Evolutionary conservation across 2,329 filamentous ascomycete genomes (phyloP).

Genomic region (Diplodia sapinea): DNA sequence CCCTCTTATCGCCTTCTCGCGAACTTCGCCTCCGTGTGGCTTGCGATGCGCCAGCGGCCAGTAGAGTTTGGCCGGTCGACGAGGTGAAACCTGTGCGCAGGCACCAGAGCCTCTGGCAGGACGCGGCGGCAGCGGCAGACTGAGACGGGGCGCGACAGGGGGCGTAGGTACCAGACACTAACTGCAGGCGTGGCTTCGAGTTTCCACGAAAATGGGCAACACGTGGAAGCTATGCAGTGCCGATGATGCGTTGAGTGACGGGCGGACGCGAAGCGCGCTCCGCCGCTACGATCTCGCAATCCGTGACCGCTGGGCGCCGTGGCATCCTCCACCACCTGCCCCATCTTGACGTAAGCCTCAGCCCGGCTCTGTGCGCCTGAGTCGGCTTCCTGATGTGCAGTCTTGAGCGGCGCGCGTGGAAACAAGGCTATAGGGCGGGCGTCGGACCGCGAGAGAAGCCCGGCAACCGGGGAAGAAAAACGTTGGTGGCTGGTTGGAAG

Average conservation of each 20-base stretch:
- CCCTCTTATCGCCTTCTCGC: not conserved
- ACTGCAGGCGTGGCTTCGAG: too few species aligned
- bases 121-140: not conserved
- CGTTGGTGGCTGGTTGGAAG: not conserved
- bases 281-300: not conserved
- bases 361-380: not conserved
- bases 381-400: not conserved
- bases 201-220: not conserved
- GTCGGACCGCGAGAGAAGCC: not conserved
- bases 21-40: not conserved
- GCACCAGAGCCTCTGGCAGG: not conserved
- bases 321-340: not conserved
- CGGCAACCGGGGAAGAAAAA: not conserved
- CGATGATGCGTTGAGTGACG: not conserved
- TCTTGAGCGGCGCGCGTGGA: not conserved
- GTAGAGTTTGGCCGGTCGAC: not conserved
- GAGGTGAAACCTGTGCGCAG: not conserved
- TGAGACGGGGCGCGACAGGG: not conserved
- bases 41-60: not conserved
- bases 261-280: conserved; percentile 1
- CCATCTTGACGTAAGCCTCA: not conserved
- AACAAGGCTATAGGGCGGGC: not conserved
- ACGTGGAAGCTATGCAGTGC: not conserved
- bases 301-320: conserved; percentile 9
- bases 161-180: not conserved